These are phyloP conservation scores for Tetrapisispora nanseiensis DNA, from an alignment of 805 yeast genomes.

Conservation along the genomic window DNA sequence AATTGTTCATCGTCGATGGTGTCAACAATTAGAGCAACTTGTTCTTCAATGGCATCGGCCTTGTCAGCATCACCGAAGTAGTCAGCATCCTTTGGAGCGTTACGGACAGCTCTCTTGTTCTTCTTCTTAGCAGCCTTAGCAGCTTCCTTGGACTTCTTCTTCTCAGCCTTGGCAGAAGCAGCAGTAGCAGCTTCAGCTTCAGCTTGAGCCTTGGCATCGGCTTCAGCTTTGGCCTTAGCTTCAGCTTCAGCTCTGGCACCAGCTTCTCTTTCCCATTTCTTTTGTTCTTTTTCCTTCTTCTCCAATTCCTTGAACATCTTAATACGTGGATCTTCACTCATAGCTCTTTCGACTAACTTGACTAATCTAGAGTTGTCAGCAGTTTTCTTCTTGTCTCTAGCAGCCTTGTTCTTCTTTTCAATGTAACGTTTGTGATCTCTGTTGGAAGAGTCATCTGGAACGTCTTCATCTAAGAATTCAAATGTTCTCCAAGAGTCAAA, in stretches of 20 bases:
- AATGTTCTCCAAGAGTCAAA: constrained; percentile 98
- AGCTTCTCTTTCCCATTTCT: constrained; percentile 97
- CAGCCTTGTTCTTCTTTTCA: constrained; percentile 93
- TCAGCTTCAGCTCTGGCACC: constrained; percentile 96
- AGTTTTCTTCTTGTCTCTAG: constrained; percentile 94
- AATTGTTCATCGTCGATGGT: constrained; percentile 71
- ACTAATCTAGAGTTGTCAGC: constrained; percentile 89
- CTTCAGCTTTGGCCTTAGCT: constrained; percentile 77
- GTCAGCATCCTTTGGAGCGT: constrained; percentile 68
- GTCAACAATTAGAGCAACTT: constrained; percentile 70
- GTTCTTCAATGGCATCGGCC: constrained; percentile 63
- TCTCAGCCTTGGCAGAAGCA: constrained; percentile 56
- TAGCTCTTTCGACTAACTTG: constrained; percentile 80
- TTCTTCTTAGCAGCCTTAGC: constrained; percentile 89
- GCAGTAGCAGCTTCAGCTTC: constrained; percentile 64
- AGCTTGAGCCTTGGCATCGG: constrained; percentile 71
- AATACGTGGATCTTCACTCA: constrained; percentile 89
- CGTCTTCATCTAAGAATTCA: constrained; percentile 97
- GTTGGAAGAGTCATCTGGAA: constrained; percentile 97
- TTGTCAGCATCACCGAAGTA: constrained; percentile 75
- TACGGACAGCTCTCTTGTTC: constrained; percentile 83
- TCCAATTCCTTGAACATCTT: constrained; percentile 87
- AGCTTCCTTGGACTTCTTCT: constrained; percentile 92
- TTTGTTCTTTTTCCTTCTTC: constrained; percentile 86
- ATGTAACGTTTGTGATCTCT: constrained; percentile 98